Evolutionary conservation across 306 rosid genomes (phyloP).

Genomic region (Acacia melanoxylon): DNA sequence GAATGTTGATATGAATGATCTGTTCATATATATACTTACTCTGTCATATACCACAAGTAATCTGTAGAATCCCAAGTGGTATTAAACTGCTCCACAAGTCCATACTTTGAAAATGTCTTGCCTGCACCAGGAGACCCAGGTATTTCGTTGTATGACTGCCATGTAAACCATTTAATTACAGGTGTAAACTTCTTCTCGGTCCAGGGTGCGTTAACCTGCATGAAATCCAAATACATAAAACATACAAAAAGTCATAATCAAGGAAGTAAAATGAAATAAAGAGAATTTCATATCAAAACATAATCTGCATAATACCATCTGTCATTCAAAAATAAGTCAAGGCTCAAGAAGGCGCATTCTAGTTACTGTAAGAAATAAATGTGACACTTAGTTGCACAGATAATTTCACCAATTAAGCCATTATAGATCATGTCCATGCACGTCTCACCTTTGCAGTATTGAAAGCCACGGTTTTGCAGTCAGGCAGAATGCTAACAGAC

Average conservation of each 20-base stretch:
- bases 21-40: slow-evolving; percentile 49
- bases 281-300: neutral
- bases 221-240: slow-evolving; percentile 7
- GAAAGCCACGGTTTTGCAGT: slow-evolving; percentile 66
- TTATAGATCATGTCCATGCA: neutral
- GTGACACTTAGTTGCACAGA: neutral
- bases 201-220: slow-evolving; percentile 59
- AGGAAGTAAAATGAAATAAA: slow-evolving; percentile 40
- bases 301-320: neutral
- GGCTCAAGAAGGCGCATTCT: neutral
- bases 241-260: neutral
- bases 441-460: slow-evolving; percentile 85
- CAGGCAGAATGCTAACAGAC: slow-evolving; percentile 89
- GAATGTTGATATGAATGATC: neutral
- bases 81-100: slow-evolving; percentile 75
- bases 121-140: slow-evolving; percentile 48
- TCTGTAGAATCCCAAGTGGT: slow-evolving; percentile 74
- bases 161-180: slow-evolving; percentile 37
- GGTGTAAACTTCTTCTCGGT: slow-evolving; percentile 42
- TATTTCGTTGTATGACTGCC: slow-evolving; percentile 70
- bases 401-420: slow-evolving; percentile 8
- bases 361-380: slow-evolving; percentile 5
- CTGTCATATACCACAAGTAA: slow-evolving; percentile 88
- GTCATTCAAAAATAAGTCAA: neutral
- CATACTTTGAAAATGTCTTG: slow-evolving; percentile 39